Evolutionary conservation across 306 rosid genomes (phyloP).

Genomic region (Abrus pulchellus): DNA sequence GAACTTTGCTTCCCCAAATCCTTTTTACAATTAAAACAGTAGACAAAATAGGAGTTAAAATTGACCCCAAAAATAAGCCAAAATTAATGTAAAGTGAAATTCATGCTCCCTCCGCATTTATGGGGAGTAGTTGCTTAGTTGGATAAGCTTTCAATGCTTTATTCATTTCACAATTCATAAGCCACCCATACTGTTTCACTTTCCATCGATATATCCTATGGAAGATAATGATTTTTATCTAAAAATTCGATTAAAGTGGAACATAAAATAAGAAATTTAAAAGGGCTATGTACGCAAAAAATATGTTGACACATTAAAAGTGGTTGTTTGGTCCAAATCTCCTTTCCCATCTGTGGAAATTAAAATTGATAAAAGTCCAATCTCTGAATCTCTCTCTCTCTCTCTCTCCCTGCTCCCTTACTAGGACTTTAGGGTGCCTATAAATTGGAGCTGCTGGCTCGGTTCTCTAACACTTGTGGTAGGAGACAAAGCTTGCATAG

Average conservation of each 20-base stretch:
- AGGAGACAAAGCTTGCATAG: background rate
- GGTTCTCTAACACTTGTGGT: slow-evolving; percentile 23
- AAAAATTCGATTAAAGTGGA: background rate
- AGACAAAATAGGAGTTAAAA: background rate
- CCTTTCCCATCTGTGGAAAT: background rate
- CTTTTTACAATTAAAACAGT: background rate
- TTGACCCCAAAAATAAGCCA: slow-evolving; percentile 17
- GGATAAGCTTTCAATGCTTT: slow-evolving; percentile 55
- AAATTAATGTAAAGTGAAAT: slow-evolving; percentile 33
- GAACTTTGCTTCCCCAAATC: background rate
- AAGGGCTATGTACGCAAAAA: background rate
- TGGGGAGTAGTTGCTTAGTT: slow-evolving; percentile 63
- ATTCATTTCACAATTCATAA: slow-evolving; percentile 4
- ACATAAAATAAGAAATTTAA: slow-evolving; percentile 20
- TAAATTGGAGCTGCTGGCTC: slow-evolving; percentile 50
- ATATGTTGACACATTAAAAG: background rate
- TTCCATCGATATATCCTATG: background rate
- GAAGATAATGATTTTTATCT: background rate
- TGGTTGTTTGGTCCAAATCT: slow-evolving; percentile 20
- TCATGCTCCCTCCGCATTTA: slow-evolving; percentile 50
- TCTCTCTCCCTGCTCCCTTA: background rate
- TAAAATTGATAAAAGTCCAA: slow-evolving; percentile 22
- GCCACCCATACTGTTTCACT: background rate
- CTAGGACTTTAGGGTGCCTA: slow-evolving; percentile 46
- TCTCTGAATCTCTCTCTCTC: slow-evolving; percentile 7